Base-by-base conservation (phyloP, 495 filamentous ascomycete species). In the Chaetomium tenue region DNA sequence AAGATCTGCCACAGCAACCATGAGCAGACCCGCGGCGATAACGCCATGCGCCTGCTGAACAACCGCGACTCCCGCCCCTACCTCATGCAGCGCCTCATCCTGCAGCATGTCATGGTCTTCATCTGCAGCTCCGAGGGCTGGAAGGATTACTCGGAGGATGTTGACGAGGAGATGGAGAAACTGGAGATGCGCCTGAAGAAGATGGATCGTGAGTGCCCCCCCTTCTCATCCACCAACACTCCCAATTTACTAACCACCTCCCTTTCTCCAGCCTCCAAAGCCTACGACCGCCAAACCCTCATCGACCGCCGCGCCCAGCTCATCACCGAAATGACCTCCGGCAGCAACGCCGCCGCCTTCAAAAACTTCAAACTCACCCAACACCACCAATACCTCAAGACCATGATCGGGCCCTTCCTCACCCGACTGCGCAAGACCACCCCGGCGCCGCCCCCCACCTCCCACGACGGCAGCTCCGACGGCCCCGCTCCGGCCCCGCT, bases 61-160 rank as follows among this genome's bases (percentile, higher is more conserved):
- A 71, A 79, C 44, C 47, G 58, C 37, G 58, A 62, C 7, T 60
- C 68, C 0, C 65, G 77, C 18, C 63, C 60, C 2, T 73, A 68
- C 63, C 67, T 77, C 16, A 48, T 76, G 6, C 64, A 72, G 64
- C 70, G 77, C 20, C 67, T 78, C 3, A 56, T 71, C 8, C 20
- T 74, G 44, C 68, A 70, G 8, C 73, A 76, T 44, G 67, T 76
- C n/a, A 26, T 71, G 20, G 55, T 63, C 18, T 61, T 65, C 5
- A 66, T 78, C 33, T 68, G 73, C 55, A 55, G 37, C 16, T 23
- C 65, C 13, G 66, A 73, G 3, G 66, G 64, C 23, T 79, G 71
- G 63, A 48, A 63, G 18, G 56, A 54, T 0, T 78, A 68, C 47
- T 59, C 60, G 11, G 61, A 67, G 2, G 44, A 33, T 0, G 26